phyloP scores from a whole-genome alignment of 805 yeast genomes.

The Yarrowia divulgata region DNA sequence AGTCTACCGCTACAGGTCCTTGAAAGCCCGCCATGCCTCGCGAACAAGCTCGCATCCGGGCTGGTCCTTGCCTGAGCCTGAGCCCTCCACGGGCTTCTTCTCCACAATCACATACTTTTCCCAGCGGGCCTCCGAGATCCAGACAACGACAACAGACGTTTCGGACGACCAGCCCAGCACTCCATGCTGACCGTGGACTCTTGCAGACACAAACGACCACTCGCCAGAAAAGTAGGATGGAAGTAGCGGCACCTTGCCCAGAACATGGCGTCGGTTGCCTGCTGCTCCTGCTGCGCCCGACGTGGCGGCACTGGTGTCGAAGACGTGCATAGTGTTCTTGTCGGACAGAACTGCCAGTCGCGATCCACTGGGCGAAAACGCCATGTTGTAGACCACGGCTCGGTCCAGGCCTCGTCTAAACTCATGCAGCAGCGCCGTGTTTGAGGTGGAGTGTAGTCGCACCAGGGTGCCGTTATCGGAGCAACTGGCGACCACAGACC shows the following conservation, averaged over 20 bases:
- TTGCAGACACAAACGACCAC: constrained; percentile 85
- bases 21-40: constrained; percentile 74
- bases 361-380: constrained; percentile 77
- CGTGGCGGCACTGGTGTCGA: constrained; percentile 56
- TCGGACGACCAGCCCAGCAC: constrained; percentile 79
- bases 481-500: constrained; percentile 78
- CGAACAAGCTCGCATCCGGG: constrained; percentile 64
- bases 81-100: constrained; percentile 49
- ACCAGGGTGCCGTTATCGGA: constrained; percentile 83
- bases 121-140: constrained; percentile 76
- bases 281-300: constrained; percentile 44
- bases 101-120: constrained; percentile 81
- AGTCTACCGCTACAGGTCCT: constrained; percentile 48
- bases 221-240: constrained; percentile 81
- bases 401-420: constrained; percentile 90
- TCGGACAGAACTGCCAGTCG: constrained; percentile 86
- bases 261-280: constrained; percentile 63
- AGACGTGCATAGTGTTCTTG: constrained; percentile 88
- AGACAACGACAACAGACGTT: constrained; percentile 72
- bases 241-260: constrained; percentile 68
- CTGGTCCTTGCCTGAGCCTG: constrained; percentile 42
- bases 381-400: constrained; percentile 82
- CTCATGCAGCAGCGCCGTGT: constrained; percentile 76
- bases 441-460: constrained; percentile 71
- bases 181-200: constrained; percentile 58